Evolutionary conservation across 2,329 filamentous ascomycete genomes (phyloP), one percentile per base, ranked within the genome.

Genomic region (Pseudogymnoascus pannorum): DNA sequence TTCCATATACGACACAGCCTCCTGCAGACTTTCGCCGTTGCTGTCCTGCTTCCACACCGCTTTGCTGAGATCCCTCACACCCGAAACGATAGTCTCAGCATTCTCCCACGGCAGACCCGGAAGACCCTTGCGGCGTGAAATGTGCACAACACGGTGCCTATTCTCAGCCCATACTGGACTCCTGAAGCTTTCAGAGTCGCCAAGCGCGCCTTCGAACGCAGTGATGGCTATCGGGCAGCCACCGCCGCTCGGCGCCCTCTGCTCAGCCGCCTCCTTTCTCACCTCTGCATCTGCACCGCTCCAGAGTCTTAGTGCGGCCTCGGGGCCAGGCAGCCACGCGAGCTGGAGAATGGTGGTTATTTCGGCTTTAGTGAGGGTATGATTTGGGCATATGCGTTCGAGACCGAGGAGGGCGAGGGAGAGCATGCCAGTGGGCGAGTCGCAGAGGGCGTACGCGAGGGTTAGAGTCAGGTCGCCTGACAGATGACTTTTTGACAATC

Each of bases 261-360:
- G 29, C 48, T 54, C 48, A 54, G 48, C 26, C 3, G 48, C 48
- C 38, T 58, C 9, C 20, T 29, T 9, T 35, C 60, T 57, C 33
- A 36, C 60, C 31, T 72, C 70, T 8, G 57, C 58, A 12, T 63
- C 54, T 2, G 67, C 69, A 24, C 63, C 60, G 16, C 80, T 76
- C 81, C 79, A 83, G 61, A 80, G 87, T 24, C 84, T 75, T 66
- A 87, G 72, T 2, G 79, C 79, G 1, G 79, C 79, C 67, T 88
- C 86, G 0, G 85, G 85, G 0, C 86, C 86, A 0, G 86, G 85
- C 0, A 89, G 72, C 87, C 86, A 89, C 20, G 84, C 81, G 26
- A 88, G 73, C 69, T 83, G 80, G 1, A 83, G 80, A 67, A 86
- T 75, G 16, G 82, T 83, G 62, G 89, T 76, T 22, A 88, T 75